Conservation (phyloP, 2,329 filamentous ascomycete genomes). For the Rutstroemia sp. region DNA sequence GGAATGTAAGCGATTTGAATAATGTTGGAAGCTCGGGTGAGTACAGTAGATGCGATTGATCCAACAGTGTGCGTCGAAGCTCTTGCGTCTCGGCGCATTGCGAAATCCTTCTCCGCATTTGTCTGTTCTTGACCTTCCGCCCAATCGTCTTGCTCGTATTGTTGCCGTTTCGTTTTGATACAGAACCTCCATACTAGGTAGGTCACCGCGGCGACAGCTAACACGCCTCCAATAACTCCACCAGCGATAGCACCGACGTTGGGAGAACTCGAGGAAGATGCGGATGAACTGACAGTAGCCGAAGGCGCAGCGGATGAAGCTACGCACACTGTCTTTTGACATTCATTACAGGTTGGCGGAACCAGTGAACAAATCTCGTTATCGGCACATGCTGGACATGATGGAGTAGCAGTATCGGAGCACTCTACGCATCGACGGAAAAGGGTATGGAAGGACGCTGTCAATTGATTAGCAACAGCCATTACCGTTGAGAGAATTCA, state of each 20-base stretch:
- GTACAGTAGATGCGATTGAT: slow-evolving; percentile 90
- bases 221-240: slow-evolving; percentile 79
- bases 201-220: slow-evolving; percentile 63
- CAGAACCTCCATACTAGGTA: slow-evolving; percentile 85
- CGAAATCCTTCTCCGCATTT: slow-evolving; percentile 46
- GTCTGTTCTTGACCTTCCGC: slow-evolving; percentile 43
- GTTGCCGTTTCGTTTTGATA: slow-evolving; percentile 70
- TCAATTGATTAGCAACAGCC: slow-evolving; percentile 15
- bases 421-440: slow-evolving; percentile 50
- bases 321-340: slow-evolving; percentile 51
- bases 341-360: slow-evolving; percentile 50
- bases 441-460: slow-evolving; percentile 30
- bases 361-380: slow-evolving; percentile 53
- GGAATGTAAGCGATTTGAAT: slow-evolving; percentile 99
- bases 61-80: slow-evolving; percentile 78
- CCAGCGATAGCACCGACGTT: slow-evolving; percentile 84
- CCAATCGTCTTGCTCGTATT: slow-evolving; percentile 54
- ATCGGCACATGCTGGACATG: slow-evolving; percentile 50
- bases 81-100: slow-evolving; percentile 50
- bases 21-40: slow-evolving; percentile 95
- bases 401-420: slow-evolving; percentile 44
- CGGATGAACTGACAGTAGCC: slow-evolving; percentile 17
- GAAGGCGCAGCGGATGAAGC: slow-evolving; percentile 26
- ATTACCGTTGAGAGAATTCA: slow-evolving; percentile 7
- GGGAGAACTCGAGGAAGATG: slow-evolving; percentile 37